Conservation (phyloP, 495 filamentous ascomycete species). For the Lophiotrema nucula region DNA sequence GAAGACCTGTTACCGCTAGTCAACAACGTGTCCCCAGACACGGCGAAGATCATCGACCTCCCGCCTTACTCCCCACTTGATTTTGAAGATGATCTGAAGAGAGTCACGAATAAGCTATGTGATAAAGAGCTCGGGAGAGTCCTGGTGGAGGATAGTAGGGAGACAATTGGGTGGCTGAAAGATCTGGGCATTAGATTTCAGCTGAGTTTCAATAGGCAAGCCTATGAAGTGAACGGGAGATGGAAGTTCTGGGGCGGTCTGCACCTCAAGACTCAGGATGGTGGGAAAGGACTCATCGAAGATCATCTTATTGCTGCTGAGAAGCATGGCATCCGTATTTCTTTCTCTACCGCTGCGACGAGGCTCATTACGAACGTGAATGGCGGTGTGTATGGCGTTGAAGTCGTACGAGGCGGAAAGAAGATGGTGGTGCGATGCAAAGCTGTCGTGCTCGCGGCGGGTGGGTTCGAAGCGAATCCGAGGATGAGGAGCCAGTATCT, state of each 20-base stretch:
- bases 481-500: conserved; percentile 56
- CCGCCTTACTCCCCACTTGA: conserved; percentile 46
- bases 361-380: conserved; percentile 44
- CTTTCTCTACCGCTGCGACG: conserved; percentile 47
- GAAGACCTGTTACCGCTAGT: conserved; percentile 50
- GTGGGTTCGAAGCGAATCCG: conserved; percentile 62
- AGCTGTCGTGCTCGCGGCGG: conserved; percentile 55
- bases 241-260: conserved; percentile 64
- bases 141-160: conserved; percentile 50
- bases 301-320: conserved; percentile 48
- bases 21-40: conserved; percentile 45
- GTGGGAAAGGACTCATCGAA: conserved; percentile 56
- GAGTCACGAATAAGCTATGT: conserved; percentile 50
- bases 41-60: conserved; percentile 47
- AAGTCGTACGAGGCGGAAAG: conserved; percentile 37
- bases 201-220: conserved; percentile 61
- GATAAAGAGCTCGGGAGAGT: conserved; percentile 46
- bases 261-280: conserved; percentile 55
- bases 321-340: conserved; percentile 44
- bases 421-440: conserved; percentile 38
- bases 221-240: conserved; percentile 54
- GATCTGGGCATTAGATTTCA: conserved; percentile 53
- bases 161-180: conserved; percentile 55
- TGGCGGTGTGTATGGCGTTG: conserved; percentile 43
- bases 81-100: conserved; percentile 51